Evolutionary conservation across 2,329 filamentous ascomycete species (phyloP).

Genomic region (Ophiostoma populinum): DNA sequence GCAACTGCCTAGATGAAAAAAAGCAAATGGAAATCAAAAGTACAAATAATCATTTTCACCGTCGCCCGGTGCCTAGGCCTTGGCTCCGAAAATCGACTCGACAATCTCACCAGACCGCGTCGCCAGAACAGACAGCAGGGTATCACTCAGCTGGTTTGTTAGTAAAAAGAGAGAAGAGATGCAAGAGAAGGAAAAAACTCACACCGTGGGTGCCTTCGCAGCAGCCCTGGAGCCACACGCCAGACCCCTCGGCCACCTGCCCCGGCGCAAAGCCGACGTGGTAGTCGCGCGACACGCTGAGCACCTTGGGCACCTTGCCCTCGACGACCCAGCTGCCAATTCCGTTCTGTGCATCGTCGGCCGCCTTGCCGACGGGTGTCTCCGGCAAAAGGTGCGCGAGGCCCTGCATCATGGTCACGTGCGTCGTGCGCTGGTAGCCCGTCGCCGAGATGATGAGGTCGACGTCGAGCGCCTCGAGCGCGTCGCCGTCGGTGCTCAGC

Average conservation of each 20-base stretch:
- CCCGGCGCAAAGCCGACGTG: slow-evolving; percentile 52
- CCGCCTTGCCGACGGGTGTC: slow-evolving; percentile 7
- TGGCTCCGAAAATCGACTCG: slow-evolving; percentile 46
- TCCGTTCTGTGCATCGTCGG: slow-evolving; percentile 5
- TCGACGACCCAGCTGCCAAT: slow-evolving; percentile 13
- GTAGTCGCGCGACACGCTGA: slow-evolving; percentile 64
- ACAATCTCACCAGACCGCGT: slow-evolving; percentile 65
- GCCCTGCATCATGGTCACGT: slow-evolving; percentile 57
- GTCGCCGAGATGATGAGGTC: slow-evolving; percentile 77
- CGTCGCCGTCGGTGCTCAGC: slow-evolving; percentile 15
- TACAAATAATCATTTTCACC: neutral
- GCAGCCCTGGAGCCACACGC: slow-evolving; percentile 86
- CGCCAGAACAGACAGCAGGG: slow-evolving; percentile 61
- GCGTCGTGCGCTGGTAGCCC: slow-evolving; percentile 63
- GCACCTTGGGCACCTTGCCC: slow-evolving; percentile 22
- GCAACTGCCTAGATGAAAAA: no score
- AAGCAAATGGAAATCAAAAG: neutral
- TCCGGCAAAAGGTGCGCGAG: slow-evolving; percentile 49
- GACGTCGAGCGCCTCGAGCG: slow-evolving; percentile 48
- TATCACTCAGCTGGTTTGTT: slow-evolving; percentile 52
- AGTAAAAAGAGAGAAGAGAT: slow-evolving; percentile 6
- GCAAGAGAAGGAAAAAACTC: slow-evolving; percentile 26
- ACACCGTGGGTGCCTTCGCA: slow-evolving; percentile 85
- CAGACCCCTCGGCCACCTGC: slow-evolving; percentile 53
- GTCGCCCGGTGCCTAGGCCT: neutral